phyloP scores from a whole-genome alignment of 2,329 filamentous ascomycete genomes.

The Stylonectria norvegica region DNA sequence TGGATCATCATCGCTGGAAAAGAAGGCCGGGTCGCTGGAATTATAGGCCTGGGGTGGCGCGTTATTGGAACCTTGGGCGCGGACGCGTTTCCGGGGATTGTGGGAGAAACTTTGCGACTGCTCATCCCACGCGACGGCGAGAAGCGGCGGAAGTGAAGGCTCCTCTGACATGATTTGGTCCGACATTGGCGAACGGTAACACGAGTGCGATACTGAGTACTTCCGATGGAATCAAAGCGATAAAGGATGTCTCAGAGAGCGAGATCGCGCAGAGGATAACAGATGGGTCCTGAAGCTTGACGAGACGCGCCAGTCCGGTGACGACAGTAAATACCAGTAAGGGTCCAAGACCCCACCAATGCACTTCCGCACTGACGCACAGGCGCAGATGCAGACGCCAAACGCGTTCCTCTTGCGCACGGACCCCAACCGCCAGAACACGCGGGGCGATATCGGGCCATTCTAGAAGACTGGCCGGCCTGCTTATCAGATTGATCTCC shows the following conservation, averaged over 20 bases:
- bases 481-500: too few species aligned
- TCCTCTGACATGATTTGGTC: constrained; percentile 42
- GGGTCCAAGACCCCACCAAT: background rate
- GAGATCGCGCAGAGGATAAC: too few species aligned
- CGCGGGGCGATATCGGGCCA: background rate
- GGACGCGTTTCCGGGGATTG: constrained; percentile 39
- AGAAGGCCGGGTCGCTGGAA: constrained; percentile 68
- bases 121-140: constrained; percentile 38
- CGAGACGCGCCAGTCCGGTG: background rate
- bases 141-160: constrained; percentile 39
- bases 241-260: too few species aligned
- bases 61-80: constrained; percentile 26
- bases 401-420: too few species aligned
- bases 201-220: too few species aligned
- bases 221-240: too few species aligned
- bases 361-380: background rate
- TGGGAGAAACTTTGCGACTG: constrained; percentile 38
- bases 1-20: constrained; percentile 70
- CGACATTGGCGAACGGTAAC: too few species aligned
- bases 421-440: background rate
- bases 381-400: background rate
- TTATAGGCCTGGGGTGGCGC: constrained; percentile 42
- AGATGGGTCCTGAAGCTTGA: too few species aligned
- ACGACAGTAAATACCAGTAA: background rate
- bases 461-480: too few species aligned